These are phyloP conservation scores for Hymenoscyphus occultus DNA, from an alignment of 2,329 filamentous ascomycete species.

Conservation along the genomic window DNA sequence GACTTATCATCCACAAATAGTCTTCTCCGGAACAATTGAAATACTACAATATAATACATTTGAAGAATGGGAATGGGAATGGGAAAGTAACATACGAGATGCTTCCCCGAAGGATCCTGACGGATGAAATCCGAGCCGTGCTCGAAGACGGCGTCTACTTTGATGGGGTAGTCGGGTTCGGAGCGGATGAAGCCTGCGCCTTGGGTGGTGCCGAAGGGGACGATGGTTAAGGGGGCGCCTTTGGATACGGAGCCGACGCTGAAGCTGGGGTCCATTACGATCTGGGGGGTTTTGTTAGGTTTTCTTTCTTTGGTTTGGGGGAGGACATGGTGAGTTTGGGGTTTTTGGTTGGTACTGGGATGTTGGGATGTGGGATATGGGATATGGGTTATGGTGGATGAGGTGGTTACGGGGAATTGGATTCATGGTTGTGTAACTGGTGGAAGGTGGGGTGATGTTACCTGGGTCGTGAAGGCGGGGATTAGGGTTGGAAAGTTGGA, in stretches of 20 bases:
- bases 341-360: too few species aligned
- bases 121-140: constrained; percentile 43
- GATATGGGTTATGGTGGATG: not conserved
- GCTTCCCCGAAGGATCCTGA: constrained; percentile 39
- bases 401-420: not conserved
- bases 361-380: too few species aligned
- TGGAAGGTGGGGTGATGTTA: constrained; percentile 25
- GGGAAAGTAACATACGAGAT: constrained; percentile 25
- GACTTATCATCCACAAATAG: not conserved
- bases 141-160: constrained; percentile 39
- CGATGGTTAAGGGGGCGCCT: constrained; percentile 38
- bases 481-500: constrained; percentile 33
- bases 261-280: constrained; percentile 38
- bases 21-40: too few species aligned
- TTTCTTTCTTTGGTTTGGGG: not conserved
- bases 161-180: constrained; percentile 38
- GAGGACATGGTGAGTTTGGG: constrained; percentile 19
- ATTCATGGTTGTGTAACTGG: not conserved
- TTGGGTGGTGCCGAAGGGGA: constrained; percentile 28
- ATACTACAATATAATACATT: too few species aligned
- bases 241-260: constrained; percentile 29
- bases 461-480: constrained; percentile 40
- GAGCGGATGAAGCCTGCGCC: constrained; percentile 37
- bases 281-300: constrained; percentile 28
- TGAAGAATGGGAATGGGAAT: not conserved